Evolutionary conservation across 495 filamentous ascomycete species (phyloP).

Genomic region (Melanomma pulvis-pyrius): DNA sequence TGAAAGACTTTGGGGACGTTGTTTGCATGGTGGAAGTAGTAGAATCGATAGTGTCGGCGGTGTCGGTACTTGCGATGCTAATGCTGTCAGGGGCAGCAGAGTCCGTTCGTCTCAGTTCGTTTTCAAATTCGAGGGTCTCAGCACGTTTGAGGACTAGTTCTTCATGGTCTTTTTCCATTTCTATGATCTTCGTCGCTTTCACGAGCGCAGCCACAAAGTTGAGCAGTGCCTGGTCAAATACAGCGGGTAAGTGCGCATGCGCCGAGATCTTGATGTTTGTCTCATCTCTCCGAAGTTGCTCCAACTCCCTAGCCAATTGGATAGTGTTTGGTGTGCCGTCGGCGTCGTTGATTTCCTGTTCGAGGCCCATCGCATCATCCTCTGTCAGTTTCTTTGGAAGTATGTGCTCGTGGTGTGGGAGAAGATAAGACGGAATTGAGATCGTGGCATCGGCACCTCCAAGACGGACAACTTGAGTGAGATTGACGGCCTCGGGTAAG

Average conservation of each 20-base stretch:
- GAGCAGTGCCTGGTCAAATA: conserved; percentile 46
- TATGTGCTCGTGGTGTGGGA: conserved; percentile 49
- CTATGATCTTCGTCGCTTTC: conserved; percentile 50
- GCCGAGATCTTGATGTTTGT: conserved; percentile 43
- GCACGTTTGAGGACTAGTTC: conserved; percentile 12
- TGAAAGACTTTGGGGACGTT: conserved; percentile 12
- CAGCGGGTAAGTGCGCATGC: conserved; percentile 44
- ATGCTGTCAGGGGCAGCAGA: conserved; percentile 2
- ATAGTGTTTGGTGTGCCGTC: conserved; percentile 40
- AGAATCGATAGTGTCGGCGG: neutral
- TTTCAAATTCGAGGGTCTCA: conserved; percentile 6
- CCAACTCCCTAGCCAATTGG: conserved; percentile 33
- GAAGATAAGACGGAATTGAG: conserved; percentile 41
- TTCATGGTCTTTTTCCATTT: conserved; percentile 41
- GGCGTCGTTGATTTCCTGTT: conserved; percentile 33
- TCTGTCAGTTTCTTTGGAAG: conserved; percentile 37
- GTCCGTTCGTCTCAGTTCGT: conserved; percentile 18
- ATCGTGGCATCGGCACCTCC: conserved; percentile 44
- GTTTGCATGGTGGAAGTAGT: neutral
- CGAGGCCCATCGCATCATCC: conserved; percentile 27
- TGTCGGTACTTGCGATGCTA: neutral
- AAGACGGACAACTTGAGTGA: conserved; percentile 43
- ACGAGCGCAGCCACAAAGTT: conserved; percentile 47
- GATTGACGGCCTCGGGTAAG: conserved; percentile 32
- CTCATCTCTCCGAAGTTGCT: conserved; percentile 43